Evolutionary conservation across 1,284 basidiomycete species (phyloP).

Genomic region (Thelephora terrestris): DNA sequence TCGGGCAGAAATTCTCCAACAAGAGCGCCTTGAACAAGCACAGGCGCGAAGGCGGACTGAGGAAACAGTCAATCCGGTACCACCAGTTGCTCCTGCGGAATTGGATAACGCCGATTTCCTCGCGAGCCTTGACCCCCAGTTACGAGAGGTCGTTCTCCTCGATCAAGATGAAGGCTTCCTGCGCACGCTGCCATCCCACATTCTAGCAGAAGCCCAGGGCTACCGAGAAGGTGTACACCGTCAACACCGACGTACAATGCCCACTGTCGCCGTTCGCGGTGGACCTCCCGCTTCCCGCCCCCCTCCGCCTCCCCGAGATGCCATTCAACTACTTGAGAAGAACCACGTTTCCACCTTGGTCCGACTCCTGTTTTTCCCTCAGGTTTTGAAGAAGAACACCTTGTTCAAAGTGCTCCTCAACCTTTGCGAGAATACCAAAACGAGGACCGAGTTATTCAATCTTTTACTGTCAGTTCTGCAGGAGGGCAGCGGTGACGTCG

Average conservation of each 20-base stretch:
- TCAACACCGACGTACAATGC: constrained; percentile 21
- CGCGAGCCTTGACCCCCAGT: constrained; percentile 74
- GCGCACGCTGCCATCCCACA: constrained; percentile 69
- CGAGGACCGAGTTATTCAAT: constrained; percentile 88
- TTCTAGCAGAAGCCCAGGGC: constrained; percentile 71
- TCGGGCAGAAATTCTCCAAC: constrained; percentile 92
- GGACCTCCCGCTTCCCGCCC: constrained; percentile 11
- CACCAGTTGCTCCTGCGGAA: constrained; percentile 46
- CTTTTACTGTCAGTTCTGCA: constrained; percentile 87
- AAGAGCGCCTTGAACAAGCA: constrained; percentile 68
- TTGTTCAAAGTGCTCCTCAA: constrained; percentile 91
- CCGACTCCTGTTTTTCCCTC: constrained; percentile 93
- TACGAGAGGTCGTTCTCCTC: constrained; percentile 80
- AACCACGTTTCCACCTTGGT: constrained; percentile 84
- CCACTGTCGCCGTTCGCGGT: not conserved
- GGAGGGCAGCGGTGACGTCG: constrained; percentile 89
- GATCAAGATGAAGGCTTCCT: constrained; percentile 82
- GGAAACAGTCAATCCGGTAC: constrained; percentile 27
- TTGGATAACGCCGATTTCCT: constrained; percentile 85
- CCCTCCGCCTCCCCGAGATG: constrained; percentile 58
- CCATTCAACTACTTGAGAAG: constrained; percentile 92
- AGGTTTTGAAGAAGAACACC: constrained; percentile 77
- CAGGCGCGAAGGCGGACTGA: constrained; percentile 52
- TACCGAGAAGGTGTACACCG: constrained; percentile 44
- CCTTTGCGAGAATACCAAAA: constrained; percentile 91